Conservation (phyloP, 768 basidiomycete species). For the Leccinum arenicola region DNA sequence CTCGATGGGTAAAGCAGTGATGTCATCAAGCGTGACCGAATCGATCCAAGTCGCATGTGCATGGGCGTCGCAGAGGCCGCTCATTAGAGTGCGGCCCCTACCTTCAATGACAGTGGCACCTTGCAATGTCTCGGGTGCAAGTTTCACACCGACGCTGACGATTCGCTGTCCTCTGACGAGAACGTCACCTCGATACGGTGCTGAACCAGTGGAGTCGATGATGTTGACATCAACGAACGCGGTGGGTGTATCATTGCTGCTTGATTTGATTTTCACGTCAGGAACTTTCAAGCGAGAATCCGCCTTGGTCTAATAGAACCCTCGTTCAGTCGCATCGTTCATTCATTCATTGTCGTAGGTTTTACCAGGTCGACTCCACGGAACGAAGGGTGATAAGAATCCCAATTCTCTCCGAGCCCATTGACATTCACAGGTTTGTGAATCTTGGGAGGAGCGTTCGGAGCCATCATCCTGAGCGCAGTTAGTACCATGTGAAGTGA, state of each 20-base stretch:
- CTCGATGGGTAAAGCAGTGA: constrained; percentile 28
- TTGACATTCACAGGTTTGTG: constrained; percentile 6
- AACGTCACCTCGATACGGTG: constrained; percentile 35
- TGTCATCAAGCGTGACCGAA: constrained; percentile 29
- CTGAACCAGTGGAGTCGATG: constrained; percentile 33
- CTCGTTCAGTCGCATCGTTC: background rate
- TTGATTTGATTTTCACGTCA: constrained; percentile 22
- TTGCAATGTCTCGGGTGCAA: constrained; percentile 19
- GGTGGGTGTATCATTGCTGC: constrained; percentile 17
- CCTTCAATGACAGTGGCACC: constrained; percentile 29
- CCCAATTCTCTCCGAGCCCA: constrained; percentile 26
- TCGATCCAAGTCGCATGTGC: constrained; percentile 34
- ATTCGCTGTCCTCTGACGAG: constrained; percentile 32
- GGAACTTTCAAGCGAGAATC: constrained; percentile 24
- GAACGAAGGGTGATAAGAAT: constrained; percentile 18
- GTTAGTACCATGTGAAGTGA: background rate
- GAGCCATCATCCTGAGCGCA: constrained; percentile 20
- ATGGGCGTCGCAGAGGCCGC: constrained; percentile 36
- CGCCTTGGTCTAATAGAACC: constrained; percentile 15
- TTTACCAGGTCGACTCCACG: constrained; percentile 24
- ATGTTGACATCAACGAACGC: constrained; percentile 33
- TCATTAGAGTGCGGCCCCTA: constrained; percentile 35
- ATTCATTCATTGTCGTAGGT: background rate
- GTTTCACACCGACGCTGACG: constrained; percentile 24
- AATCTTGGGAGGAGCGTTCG: constrained; percentile 1